Evolutionary conservation across 768 basidiomycete genomes (phyloP).

Genomic region (Artomyces pyxidatus): DNA sequence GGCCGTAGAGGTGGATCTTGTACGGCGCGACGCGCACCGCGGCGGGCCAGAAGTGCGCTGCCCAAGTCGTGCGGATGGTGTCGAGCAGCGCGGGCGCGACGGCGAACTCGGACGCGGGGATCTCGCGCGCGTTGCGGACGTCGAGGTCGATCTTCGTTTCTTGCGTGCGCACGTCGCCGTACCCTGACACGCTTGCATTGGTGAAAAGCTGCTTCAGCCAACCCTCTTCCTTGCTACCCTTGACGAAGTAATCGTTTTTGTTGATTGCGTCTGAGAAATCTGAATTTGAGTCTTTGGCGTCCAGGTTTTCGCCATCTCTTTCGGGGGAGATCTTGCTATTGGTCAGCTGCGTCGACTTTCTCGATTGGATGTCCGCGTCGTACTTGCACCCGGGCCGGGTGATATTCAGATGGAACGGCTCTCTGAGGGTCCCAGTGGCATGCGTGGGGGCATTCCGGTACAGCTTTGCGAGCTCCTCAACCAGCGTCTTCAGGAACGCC

Average conservation of each 20-base stretch:
- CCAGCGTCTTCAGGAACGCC: not conserved
- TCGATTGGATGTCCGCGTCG: not conserved
- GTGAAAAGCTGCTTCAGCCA: not conserved
- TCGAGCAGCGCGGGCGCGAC: conserved; percentile 14
- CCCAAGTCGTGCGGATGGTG: conserved; percentile 14
- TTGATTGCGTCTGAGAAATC: no score
- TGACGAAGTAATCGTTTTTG: not conserved
- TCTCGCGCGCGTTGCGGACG: conserved; percentile 22
- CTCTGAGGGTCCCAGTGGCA: not conserved
- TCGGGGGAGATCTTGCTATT: no score
- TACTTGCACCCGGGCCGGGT: not conserved
- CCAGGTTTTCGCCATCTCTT: no score
- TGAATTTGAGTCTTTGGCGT: no score
- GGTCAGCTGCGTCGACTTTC: no score
- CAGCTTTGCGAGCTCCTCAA: not conserved
- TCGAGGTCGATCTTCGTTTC: conserved; percentile 17
- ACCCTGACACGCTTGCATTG: conserved; percentile 7
- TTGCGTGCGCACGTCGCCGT: conserved; percentile 19
- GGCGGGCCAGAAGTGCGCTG: conserved; percentile 15
- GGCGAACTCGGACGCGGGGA: conserved; percentile 16
- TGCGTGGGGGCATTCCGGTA: not conserved
- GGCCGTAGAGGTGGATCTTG: conserved; percentile 27
- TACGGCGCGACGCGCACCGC: conserved; percentile 23
- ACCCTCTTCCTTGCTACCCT: not conserved
- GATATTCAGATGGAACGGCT: not conserved